These are phyloP conservation scores for Paralagenidium karlingii DNA, from an alignment of 352 stramenopile species.

Conservation along the genomic window DNA sequence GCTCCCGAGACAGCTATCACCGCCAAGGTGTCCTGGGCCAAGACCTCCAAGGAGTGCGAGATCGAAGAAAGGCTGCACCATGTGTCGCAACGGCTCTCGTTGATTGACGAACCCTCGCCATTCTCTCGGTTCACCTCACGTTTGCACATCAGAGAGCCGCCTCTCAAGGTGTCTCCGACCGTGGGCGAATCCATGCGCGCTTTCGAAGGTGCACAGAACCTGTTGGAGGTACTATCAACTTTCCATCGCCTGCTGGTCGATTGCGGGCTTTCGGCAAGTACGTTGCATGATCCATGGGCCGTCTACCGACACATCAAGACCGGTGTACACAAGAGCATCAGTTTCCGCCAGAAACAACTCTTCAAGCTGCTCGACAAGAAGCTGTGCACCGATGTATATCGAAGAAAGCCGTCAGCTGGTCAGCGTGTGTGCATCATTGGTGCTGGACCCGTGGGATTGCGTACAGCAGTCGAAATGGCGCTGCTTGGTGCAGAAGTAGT, in stretches of 20 bases:
- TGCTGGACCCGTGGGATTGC: slow-evolving; percentile 58
- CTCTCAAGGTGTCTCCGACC: slow-evolving; percentile 15
- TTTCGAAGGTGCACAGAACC: slow-evolving; percentile 53
- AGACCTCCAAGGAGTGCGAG: slow-evolving; percentile 19
- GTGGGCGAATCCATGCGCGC: slow-evolving; percentile 41
- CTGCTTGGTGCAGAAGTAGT: slow-evolving; percentile 59
- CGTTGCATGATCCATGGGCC: slow-evolving; percentile 29
- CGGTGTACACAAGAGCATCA: slow-evolving; percentile 33
- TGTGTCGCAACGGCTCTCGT: too few relatives aligned
- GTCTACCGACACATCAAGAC: slow-evolving; percentile 63
- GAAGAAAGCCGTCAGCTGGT: slow-evolving; percentile 33
- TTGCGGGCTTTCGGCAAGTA: slow-evolving; percentile 33
- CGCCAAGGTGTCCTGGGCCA: slow-evolving; percentile 16
- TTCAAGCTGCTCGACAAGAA: slow-evolving; percentile 60
- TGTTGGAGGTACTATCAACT: slow-evolving; percentile 32
- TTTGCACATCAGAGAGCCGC: too few relatives aligned
- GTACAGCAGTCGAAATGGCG: slow-evolving; percentile 56
- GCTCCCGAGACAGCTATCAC: slow-evolving; percentile 23
- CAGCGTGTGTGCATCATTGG: slow-evolving; percentile 69
- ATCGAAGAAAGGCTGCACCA: too few relatives aligned
- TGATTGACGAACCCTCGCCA: too few relatives aligned
- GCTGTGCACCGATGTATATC: slow-evolving; percentile 34
- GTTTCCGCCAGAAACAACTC: slow-evolving; percentile 65
- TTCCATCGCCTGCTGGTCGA: slow-evolving; percentile 43
- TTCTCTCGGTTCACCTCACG: too few relatives aligned